A percentile compares a stretch with the other conserved stretches of the same genome.
Conservation (phyloP, 495 filamentous ascomycete species). For the Bryoglossum gracile region DNA sequence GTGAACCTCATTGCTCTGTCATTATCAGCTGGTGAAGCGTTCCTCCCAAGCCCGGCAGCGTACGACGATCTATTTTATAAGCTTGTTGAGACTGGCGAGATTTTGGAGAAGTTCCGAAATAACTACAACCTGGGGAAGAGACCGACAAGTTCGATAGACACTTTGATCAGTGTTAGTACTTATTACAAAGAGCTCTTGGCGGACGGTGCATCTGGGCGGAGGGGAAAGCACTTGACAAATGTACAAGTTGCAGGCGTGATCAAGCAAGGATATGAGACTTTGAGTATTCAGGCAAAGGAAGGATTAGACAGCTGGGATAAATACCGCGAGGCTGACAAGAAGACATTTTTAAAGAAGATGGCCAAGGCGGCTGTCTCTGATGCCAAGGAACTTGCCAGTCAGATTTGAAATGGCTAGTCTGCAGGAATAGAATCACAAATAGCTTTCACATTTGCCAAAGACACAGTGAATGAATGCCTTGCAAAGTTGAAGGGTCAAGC, state of each 20-base stretch:
- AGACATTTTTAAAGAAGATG: slow-evolving; percentile 75
- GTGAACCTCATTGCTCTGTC: slow-evolving; percentile 81
- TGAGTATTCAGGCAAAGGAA: slow-evolving; percentile 79
- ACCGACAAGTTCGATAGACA: slow-evolving; percentile 64
- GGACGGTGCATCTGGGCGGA: slow-evolving; percentile 46
- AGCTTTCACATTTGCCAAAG: no score
- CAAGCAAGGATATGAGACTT: slow-evolving; percentile 89
- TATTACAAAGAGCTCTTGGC: slow-evolving; percentile 83
- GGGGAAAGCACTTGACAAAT: slow-evolving; percentile 58
- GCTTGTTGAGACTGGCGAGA: slow-evolving; percentile 83
- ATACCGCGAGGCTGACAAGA: slow-evolving; percentile 71
- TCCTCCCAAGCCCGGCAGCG: slow-evolving; percentile 79
- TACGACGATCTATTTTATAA: slow-evolving; percentile 99
- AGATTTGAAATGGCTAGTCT: slow-evolving; percentile 17
- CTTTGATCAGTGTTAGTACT: slow-evolving; percentile 71
- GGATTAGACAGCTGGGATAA: slow-evolving; percentile 73
- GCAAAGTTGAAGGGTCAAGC: no score
- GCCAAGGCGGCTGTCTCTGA: slow-evolving; percentile 69
- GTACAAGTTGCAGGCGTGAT: slow-evolving; percentile 84
- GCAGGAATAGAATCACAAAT: no score
- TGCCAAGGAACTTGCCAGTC: slow-evolving; percentile 38
- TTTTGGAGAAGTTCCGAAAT: slow-evolving; percentile 75
- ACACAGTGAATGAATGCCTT: no score
- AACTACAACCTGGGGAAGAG: slow-evolving; percentile 53
- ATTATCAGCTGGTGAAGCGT: slow-evolving; percentile 81